phyloP scores from a whole-genome alignment of 2,329 filamentous ascomycete genomes.

The Aspergillus fumigatus region DNA sequence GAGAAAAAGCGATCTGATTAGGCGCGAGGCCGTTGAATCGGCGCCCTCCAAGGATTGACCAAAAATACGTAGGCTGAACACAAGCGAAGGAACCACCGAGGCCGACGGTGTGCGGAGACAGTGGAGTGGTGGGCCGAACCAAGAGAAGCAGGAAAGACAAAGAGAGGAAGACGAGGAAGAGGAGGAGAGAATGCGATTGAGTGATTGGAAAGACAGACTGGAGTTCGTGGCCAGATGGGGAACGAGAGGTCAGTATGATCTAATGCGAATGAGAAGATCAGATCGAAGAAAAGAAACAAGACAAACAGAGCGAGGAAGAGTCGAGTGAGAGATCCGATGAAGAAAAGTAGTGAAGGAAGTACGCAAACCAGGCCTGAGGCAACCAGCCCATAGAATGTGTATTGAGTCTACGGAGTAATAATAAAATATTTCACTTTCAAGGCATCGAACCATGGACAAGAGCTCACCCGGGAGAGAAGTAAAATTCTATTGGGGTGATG shows the following conservation, averaged over 20 bases:
- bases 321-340: neutral
- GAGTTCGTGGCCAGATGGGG: neutral
- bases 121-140: neutral
- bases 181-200: neutral
- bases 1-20: neutral
- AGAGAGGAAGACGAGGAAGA: neutral
- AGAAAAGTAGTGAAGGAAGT: neutral
- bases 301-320: neutral
- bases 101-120: neutral
- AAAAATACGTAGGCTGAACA: neutral
- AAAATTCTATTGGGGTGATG: neutral
- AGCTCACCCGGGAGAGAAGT: no score
- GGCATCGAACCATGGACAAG: no score
- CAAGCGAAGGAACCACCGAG: neutral
- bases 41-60: neutral
- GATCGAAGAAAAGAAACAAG: neutral
- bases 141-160: neutral
- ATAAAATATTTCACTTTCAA: no score
- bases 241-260: neutral
- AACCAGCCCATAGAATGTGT: neutral
- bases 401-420: neutral
- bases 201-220: neutral
- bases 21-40: neutral
- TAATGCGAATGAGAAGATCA: neutral
- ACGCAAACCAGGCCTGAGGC: neutral